These are phyloP conservation scores for Yamagishiella unicocca DNA, from an alignment of 139 green algal species.

Conservation along the genomic window DNA sequence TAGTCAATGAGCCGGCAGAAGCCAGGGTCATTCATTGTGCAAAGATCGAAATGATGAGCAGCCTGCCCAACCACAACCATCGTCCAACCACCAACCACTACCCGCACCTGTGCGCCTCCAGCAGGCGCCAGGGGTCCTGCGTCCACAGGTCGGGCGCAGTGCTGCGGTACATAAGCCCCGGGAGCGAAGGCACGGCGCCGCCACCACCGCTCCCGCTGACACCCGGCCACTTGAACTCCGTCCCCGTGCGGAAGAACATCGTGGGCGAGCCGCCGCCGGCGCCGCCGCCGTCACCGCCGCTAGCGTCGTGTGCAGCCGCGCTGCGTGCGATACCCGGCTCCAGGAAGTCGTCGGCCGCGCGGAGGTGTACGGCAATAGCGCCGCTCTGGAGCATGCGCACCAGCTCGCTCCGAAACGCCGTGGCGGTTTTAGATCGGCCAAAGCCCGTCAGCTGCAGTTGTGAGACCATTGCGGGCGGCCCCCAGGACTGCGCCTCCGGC, in stretches of 20 bases:
- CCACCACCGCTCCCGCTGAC: neutral
- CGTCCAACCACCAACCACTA: too few relatives aligned
- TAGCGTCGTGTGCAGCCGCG: neutral
- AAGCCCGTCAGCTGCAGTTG: constrained; percentile 22
- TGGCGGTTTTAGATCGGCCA: neutral
- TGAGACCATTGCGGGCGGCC: neutral
- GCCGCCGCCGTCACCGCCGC: neutral
- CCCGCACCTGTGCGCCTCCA: constrained; percentile 37
- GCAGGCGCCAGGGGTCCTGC: constrained; percentile 41
- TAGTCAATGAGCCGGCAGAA: too few relatives aligned
- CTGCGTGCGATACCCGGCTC: neutral
- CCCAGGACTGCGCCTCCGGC: constrained; percentile 47
- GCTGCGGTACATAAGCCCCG: constrained; percentile 23
- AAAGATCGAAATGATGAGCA: too few relatives aligned
- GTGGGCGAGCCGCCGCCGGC: neutral
- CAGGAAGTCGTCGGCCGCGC: constrained; percentile 18
- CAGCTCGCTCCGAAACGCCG: neutral
- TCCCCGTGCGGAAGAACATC: neutral
- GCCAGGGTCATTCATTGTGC: too few relatives aligned
- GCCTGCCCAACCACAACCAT: too few relatives aligned
- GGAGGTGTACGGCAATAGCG: constrained; percentile 17
- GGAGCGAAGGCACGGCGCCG: neutral
- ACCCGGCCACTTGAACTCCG: too few relatives aligned
- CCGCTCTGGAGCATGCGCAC: neutral
- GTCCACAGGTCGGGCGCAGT: constrained; percentile 50